Evolutionary conservation across 352 stramenopile genomes (phyloP), one percentile per base, ranked within the genome.

Genomic region (Phytopythium litorale): DNA sequence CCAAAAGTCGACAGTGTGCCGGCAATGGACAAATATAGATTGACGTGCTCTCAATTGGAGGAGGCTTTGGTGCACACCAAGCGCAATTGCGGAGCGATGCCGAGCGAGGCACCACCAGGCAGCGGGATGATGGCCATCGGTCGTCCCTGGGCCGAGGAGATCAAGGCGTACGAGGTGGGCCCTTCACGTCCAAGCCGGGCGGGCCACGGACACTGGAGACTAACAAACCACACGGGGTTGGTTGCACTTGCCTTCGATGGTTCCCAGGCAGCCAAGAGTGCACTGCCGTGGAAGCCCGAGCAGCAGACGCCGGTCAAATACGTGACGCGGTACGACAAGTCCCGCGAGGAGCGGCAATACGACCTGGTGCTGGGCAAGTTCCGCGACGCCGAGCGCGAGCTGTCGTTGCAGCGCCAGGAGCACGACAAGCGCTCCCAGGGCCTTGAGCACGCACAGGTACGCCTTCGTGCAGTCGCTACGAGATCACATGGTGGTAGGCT

Each of bases 251-350:
- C 1, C 25, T 28, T 28, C 25, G 25, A 28, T 28, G 25, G 25
- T 21, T 42, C 38, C 18, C 38, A 91, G 79, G 66, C 76, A 48
- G 78, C 77, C n/a, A 92, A 90, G 50, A 71, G 67, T 12, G 70
- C 75, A 13, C 46, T 92, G 16, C 83, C 80, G n/a, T 92, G 83
- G 83, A 37, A 40, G 13, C 71, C 75, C 3, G 75, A 84, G 21
- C 72, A 90, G 48, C 79, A 87, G 32, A 64, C 66, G 19, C 70
- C 72, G 0, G 73, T 92, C 15, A 78, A 72, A n/a, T 68, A 88
- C 61, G 73, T 90, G 60, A 92, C 83, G 19, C 71, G 83, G 9
- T 86, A 87, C 48, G 80, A 89, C 21, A 90, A 88, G 57, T 84
- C 80, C 16, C 66, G 80, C 19, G 70, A 90, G 66, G 79, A 92